phyloP scores from a whole-genome alignment of 345 rosid genomes.

The Salix koriyanagi region DNA sequence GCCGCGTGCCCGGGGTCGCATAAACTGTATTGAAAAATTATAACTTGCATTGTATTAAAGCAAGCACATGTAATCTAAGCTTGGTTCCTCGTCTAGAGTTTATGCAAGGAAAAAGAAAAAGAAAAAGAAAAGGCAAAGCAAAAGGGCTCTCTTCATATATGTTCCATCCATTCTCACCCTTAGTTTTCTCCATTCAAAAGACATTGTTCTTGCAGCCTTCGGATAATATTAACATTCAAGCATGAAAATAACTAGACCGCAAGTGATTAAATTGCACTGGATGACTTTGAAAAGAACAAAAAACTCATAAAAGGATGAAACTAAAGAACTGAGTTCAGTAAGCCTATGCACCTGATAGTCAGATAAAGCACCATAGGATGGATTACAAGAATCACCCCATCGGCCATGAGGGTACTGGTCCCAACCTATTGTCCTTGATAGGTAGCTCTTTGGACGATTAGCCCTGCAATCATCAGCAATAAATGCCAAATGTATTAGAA shows the following conservation, averaged over 20 bases:
- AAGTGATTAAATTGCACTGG: neutral
- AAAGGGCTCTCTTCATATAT: neutral
- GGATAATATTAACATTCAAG: too few relatives aligned
- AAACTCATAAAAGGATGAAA: neutral
- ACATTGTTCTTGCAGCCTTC: too few relatives aligned
- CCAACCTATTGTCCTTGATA: constrained; percentile 87
- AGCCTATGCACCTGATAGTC: constrained; percentile 68
- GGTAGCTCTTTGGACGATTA: constrained; percentile 97
- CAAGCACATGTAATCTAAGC: neutral
- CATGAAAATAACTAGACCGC: neutral
- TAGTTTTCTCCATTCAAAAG: neutral
- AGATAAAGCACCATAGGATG: constrained; percentile 76
- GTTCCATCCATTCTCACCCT: neutral
- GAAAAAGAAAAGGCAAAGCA: neutral
- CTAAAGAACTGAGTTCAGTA: neutral
- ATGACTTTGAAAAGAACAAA: neutral
- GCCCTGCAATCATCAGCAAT: constrained; percentile 57
- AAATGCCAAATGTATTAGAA: constrained; percentile 12
- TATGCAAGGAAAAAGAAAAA: neutral
- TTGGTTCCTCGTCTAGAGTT: neutral
- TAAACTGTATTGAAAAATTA: constrained; percentile 43
- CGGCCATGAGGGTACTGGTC: constrained; percentile 84
- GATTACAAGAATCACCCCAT: constrained; percentile 89
- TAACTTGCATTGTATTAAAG: constrained; percentile 4
- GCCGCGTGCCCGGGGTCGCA: constrained; percentile 79